A percentile compares a stretch with the other conserved stretches of the same genome.
Conservation (phyloP, 768 basidiomycete species). For the Clathrus columnatus region DNA sequence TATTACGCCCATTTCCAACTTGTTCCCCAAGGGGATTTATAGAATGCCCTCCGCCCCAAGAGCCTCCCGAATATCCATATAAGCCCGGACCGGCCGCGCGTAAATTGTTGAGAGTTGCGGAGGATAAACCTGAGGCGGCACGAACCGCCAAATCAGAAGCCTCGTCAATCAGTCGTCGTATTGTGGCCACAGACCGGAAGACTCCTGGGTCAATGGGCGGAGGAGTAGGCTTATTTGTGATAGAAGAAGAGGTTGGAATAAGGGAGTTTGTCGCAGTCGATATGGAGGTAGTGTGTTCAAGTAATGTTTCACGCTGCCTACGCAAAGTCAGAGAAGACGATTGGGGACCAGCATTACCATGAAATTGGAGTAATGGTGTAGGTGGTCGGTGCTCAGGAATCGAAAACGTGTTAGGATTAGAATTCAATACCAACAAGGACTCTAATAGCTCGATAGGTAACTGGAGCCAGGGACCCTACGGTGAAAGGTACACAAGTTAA, state of each 20-base stretch:
- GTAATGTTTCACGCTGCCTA: slow-evolving; percentile 32
- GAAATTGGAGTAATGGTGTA: slow-evolving; percentile 26
- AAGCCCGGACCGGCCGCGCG: slow-evolving; percentile 28
- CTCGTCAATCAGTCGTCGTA: slow-evolving; percentile 80
- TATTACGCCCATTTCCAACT: slow-evolving; percentile 53
- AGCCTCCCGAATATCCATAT: slow-evolving; percentile 32
- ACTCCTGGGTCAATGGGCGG: slow-evolving; percentile 88
- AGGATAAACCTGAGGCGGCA: slow-evolving; percentile 75
- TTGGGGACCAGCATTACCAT: slow-evolving; percentile 17
- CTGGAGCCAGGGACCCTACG: slow-evolving; percentile 86
- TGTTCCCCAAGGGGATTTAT: slow-evolving; percentile 47
- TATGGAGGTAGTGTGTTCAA: slow-evolving; percentile 28
- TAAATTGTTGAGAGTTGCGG: slow-evolving; percentile 63
- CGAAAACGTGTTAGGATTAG: slow-evolving; percentile 59
- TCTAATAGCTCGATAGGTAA: slow-evolving; percentile 81
- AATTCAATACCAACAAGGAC: slow-evolving; percentile 68
- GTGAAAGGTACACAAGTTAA: background rate
- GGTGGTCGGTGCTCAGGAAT: slow-evolving; percentile 33
- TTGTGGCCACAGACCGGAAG: slow-evolving; percentile 64
- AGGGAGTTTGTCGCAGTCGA: slow-evolving; percentile 19
- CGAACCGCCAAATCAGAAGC: slow-evolving; percentile 84
- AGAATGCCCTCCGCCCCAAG: slow-evolving; percentile 58
- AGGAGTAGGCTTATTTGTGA: slow-evolving; percentile 61
- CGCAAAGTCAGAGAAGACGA: slow-evolving; percentile 29
- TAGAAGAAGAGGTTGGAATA: slow-evolving; percentile 30